Percentiles rank a stretch among this genome's conserved stretches.
These are phyloP conservation scores for Yamadazyma mexicana DNA, from an alignment of 1,139 yeast genomes.

Conservation along the genomic window DNA sequence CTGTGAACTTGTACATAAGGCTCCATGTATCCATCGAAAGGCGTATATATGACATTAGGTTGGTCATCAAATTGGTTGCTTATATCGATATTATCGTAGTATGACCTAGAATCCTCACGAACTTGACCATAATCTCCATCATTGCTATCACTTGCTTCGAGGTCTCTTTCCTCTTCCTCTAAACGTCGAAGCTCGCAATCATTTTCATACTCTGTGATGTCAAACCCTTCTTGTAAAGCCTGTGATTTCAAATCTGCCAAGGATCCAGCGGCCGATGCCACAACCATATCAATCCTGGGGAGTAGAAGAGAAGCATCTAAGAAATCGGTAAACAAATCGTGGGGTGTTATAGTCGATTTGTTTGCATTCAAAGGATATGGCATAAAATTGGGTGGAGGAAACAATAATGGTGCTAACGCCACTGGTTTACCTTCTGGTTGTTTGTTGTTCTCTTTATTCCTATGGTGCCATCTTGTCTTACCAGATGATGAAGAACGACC, in stretches of 20 bases:
- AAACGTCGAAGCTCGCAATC: neutral
- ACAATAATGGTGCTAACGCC: conserved; percentile 46
- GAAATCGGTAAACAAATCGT: conserved; percentile 37
- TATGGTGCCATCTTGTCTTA: conserved; percentile 8
- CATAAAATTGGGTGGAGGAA: conserved; percentile 51
- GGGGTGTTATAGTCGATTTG: conserved; percentile 35
- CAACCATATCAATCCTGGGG: conserved; percentile 48
- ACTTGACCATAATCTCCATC: neutral
- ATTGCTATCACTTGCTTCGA: conserved; percentile 3
- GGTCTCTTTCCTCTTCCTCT: conserved; percentile 8
- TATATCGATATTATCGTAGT: conserved; percentile 9
- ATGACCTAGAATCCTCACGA: conserved; percentile 7
- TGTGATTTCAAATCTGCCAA: conserved; percentile 37
- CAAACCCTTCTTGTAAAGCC: conserved; percentile 37
- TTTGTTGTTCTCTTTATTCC: conserved; percentile 4
- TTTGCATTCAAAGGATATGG: conserved; percentile 46
- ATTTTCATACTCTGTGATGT: conserved; percentile 17
- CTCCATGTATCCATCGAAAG: conserved; percentile 8
- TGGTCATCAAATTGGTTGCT: conserved; percentile 7
- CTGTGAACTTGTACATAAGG: conserved; percentile 12
- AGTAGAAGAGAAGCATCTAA: conserved; percentile 38
- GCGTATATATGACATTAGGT: conserved; percentile 3
- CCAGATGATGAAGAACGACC: neutral
- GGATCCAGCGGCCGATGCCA: conserved; percentile 52
- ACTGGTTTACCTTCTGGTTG: conserved; percentile 13